Evolutionary conservation across 495 filamentous ascomycete species (phyloP).

Genomic region (Thermothielavioides terrestris): DNA sequence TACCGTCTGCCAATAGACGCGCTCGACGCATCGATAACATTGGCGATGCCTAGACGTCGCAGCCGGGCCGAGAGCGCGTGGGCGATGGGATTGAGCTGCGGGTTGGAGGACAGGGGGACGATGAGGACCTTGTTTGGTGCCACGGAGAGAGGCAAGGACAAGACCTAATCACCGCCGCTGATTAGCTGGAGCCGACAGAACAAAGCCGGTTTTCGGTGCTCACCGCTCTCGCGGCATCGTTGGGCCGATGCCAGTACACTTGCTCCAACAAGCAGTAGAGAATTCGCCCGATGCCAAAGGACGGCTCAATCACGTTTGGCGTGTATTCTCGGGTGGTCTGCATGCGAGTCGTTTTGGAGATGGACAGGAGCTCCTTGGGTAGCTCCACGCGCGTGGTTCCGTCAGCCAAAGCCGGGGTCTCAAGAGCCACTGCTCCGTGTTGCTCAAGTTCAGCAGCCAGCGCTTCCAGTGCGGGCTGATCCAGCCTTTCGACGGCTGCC

Average conservation of each 20-base stretch:
- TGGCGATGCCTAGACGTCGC: conserved; percentile 50
- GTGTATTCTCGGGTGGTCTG: conserved; percentile 50
- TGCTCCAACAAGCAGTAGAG: conserved; percentile 35
- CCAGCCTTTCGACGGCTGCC: conserved; percentile 46
- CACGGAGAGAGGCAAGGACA: conserved; percentile 57
- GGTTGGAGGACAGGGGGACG: conserved; percentile 53
- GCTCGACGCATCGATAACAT: conserved; percentile 19
- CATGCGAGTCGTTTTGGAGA: conserved; percentile 46
- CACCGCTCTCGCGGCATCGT: conserved; percentile 57
- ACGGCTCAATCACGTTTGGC: conserved; percentile 64
- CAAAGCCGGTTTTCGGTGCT: conserved; percentile 19
- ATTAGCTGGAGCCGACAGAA: background rate
- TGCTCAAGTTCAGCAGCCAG: conserved; percentile 41
- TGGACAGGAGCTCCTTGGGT: conserved; percentile 46
- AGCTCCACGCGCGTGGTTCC: conserved; percentile 55
- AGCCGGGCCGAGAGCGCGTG: conserved; percentile 32
- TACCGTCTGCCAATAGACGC: conserved; percentile 60
- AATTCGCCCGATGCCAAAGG: conserved; percentile 63
- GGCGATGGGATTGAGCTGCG: conserved; percentile 50
- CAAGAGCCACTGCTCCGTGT: conserved; percentile 47
- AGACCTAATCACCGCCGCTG: conserved; percentile 43
- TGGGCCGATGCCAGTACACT: conserved; percentile 39
- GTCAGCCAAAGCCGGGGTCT: conserved; percentile 44
- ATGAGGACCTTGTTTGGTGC: conserved; percentile 64
- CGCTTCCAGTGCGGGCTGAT: conserved; percentile 40